These are phyloP conservation scores for Boletus subcaerulescens DNA, from an alignment of 768 basidiomycete genomes.

Conservation along the genomic window DNA sequence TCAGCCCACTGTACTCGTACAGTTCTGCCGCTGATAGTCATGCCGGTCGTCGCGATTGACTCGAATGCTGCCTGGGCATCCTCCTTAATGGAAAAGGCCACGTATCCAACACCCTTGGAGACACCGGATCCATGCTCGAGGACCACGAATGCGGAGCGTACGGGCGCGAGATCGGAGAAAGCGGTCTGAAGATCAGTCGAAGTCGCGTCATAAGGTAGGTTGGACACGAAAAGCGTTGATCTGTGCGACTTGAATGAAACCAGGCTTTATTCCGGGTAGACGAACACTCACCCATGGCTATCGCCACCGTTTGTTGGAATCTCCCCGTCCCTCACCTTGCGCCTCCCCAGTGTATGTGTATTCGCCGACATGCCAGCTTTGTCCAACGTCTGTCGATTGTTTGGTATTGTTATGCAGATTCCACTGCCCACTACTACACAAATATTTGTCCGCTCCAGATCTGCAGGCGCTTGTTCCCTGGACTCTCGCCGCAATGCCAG, in stretches of 20 bases:
- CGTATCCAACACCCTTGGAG: slow-evolving; percentile 96
- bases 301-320: not conserved
- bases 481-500: no score
- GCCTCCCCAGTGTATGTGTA: slow-evolving; percentile 23
- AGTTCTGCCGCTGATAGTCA: slow-evolving; percentile 63
- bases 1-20: slow-evolving; percentile 81
- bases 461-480: no score
- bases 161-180: slow-evolving; percentile 94
- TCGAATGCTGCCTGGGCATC: slow-evolving; percentile 79
- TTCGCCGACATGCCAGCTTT: slow-evolving; percentile 4
- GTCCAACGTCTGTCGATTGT: not conserved
- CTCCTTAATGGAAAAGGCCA: slow-evolving; percentile 85
- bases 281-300: slow-evolving; percentile 22
- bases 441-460: no score
- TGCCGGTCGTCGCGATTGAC: slow-evolving; percentile 59
- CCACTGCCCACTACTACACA: no score
- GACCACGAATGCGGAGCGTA: slow-evolving; percentile 92
- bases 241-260: slow-evolving; percentile 33
- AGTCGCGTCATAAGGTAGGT: slow-evolving; percentile 87
- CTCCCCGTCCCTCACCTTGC: slow-evolving; percentile 25
- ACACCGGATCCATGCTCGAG: slow-evolving; percentile 67
- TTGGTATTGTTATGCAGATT: slow-evolving; percentile 5
- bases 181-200: slow-evolving; percentile 87
- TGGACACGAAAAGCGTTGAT: slow-evolving; percentile 90
- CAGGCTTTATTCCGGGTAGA: not conserved